A percentile compares a stretch with the other conserved stretches of the same genome.
Conservation (phyloP, 441 rosid species). For the Brassica balearica region DNA sequence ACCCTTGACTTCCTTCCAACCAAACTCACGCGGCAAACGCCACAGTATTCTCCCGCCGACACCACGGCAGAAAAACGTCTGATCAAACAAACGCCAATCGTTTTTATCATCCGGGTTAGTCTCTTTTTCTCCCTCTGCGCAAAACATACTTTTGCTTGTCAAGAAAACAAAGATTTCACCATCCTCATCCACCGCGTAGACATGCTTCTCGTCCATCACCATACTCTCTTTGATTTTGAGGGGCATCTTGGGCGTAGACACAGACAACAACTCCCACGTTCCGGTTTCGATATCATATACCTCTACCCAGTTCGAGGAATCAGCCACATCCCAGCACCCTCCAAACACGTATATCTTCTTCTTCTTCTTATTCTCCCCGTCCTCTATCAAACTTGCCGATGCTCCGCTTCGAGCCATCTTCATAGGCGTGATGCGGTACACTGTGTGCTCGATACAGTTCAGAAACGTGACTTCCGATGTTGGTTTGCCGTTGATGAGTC, state of each 20-base stretch:
- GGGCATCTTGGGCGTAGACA: not conserved
- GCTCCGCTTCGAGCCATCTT: slow-evolving; percentile 10
- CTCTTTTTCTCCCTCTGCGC: not conserved
- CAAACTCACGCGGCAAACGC: not conserved
- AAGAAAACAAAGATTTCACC: slow-evolving; percentile 10
- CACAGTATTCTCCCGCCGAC: not conserved
- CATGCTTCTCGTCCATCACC: not conserved
- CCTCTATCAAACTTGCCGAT: not conserved
- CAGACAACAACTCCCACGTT: slow-evolving; percentile 17
- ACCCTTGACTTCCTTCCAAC: slow-evolving; percentile 22
- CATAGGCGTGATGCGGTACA: not conserved
- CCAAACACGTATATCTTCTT: slow-evolving; percentile 23
- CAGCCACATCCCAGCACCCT: slow-evolving; percentile 13
- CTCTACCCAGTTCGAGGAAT: slow-evolving; percentile 6
- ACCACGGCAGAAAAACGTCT: not conserved
- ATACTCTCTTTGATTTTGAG: not conserved
- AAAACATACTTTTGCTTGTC: not conserved
- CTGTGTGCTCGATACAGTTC: not conserved
- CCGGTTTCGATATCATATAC: not conserved
- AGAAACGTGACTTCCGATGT: not conserved
- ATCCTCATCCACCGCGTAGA: slow-evolving; percentile 25
- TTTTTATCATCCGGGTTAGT: not conserved
- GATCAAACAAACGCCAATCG: not conserved
- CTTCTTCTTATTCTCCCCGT: not conserved
- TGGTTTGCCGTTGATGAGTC: slow-evolving; percentile 7